Base-by-base conservation (phyloP, 495 filamentous ascomycete species). In the Lasiosphaeria miniovina region DNA sequence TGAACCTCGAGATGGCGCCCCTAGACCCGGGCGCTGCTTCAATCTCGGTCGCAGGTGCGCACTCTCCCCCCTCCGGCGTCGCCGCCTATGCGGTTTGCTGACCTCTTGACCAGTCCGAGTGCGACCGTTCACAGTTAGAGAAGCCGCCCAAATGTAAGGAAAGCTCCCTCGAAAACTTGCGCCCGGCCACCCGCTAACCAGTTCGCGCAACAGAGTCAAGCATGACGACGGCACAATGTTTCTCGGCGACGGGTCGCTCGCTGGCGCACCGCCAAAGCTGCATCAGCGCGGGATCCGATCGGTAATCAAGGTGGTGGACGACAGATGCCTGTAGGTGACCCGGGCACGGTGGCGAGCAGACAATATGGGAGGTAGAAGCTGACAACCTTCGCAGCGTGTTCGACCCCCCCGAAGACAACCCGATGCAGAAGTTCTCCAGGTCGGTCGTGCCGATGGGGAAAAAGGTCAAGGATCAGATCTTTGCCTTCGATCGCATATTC, bases 381-480 rank as follows among this genome's bases (percentile, higher is more conserved):
- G 41, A 66, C 60, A 43, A 33, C 11, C 5, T 33, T 17, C 12
- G n/a, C 63, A 98, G 94, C 61, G 86, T 99, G 32, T 99, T 99
- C 74, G 94, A 99, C 68, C 94, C 94, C 10, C 94, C 94, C 6
- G 94, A 99, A 73, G 95, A 98, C 68, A 96, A 88, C 67, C 90
- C 94, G 3, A 86, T 98, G n/a, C 90, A 95, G 56, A 88, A 87
- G 63, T 96, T 96, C 72, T 89, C 90, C 36, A 84, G 85, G 72
- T 89, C 87, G 33, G 87, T 95, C 14, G 85, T 94, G 1, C 88
- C 92, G 7, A 64, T 68, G 54, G 91, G 93, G 50, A 98, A 96
- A 70, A 87, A 93, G 60, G 90, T 96, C 66, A 99, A 99, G 72
- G 94, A 99, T 69, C 93, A 97, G 72, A 93, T 93, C 5, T 99